These are phyloP conservation scores for Candida pini DNA, from an alignment of 805 yeast genomes.

Conservation along the genomic window DNA sequence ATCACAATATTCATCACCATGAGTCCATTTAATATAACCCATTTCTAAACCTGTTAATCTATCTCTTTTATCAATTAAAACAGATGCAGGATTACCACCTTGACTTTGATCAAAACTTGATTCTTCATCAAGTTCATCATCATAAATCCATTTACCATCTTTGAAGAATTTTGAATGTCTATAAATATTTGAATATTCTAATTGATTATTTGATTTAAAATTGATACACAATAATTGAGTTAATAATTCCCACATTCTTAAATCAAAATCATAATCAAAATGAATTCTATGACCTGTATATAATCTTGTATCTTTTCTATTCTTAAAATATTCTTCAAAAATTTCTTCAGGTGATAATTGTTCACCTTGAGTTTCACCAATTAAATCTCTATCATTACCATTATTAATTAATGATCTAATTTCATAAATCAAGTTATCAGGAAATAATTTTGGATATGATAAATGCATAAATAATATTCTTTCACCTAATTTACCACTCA, in stretches of 20 bases:
- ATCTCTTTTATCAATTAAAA: conserved; percentile 8
- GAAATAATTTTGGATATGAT: conserved; percentile 49
- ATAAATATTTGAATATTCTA: neutral
- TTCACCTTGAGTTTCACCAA: conserved; percentile 2
- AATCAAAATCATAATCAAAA: conserved; percentile 32
- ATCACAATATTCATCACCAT: conserved; percentile 26
- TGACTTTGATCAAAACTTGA: neutral
- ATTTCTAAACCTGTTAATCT: conserved; percentile 22
- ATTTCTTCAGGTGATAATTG: neutral
- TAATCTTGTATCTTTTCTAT: conserved; percentile 27
- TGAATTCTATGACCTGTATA: conserved; percentile 26
- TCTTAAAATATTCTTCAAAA: neutral
- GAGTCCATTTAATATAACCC: conserved; percentile 23
- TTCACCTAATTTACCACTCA: conserved; percentile 10
- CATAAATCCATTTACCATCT: too few species aligned
- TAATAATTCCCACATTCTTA: conserved; percentile 34
- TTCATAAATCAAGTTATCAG: conserved; percentile 21
- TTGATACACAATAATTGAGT: conserved; percentile 30
- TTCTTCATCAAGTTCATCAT: too few species aligned
- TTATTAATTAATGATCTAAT: conserved; percentile 7
- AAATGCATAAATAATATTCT: conserved; percentile 47
- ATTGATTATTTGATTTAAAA: conserved; percentile 7
- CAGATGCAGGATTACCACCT: conserved; percentile 11
- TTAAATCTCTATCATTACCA: neutral
- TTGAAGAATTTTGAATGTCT: neutral